Evolutionary conservation across 2,329 filamentous ascomycete species (phyloP).

Genomic region (Aspergillus chevalieri): DNA sequence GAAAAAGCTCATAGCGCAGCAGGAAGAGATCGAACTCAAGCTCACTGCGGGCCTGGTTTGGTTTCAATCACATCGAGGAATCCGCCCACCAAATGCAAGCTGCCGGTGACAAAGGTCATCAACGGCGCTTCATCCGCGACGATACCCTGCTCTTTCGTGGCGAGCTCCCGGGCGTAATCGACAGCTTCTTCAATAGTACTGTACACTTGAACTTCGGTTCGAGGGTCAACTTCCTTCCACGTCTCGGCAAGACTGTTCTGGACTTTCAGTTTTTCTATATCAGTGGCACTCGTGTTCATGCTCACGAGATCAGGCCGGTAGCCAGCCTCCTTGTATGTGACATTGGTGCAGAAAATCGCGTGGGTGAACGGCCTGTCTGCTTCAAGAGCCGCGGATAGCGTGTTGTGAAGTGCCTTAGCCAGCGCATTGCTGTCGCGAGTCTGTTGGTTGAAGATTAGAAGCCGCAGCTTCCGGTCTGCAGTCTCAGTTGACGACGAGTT

Average conservation of each 20-base stretch:
- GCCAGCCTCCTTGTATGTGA: slow-evolving; percentile 56
- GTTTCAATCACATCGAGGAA: slow-evolving; percentile 66
- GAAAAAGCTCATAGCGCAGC: no score
- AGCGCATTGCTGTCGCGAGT: slow-evolving; percentile 67
- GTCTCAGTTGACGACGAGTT: slow-evolving; percentile 26
- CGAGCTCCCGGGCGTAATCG: slow-evolving; percentile 46
- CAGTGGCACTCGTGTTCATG: slow-evolving; percentile 53
- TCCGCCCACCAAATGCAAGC: slow-evolving; percentile 76
- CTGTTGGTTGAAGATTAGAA: slow-evolving; percentile 89
- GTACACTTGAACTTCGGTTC: slow-evolving; percentile 51
- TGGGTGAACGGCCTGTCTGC: slow-evolving; percentile 55
- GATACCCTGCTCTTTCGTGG: slow-evolving; percentile 27
- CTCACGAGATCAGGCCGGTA: slow-evolving; percentile 59
- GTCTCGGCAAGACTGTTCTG: slow-evolving; percentile 60
- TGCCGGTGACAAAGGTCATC: slow-evolving; percentile 71
- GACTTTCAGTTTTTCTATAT: slow-evolving; percentile 56
- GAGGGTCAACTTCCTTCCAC: slow-evolving; percentile 54
- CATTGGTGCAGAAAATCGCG: slow-evolving; percentile 77
- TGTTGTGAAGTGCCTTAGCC: slow-evolving; percentile 56
- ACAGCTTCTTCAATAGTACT: slow-evolving; percentile 67
- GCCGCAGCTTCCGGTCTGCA: slow-evolving; percentile 40
- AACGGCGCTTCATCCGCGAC: slow-evolving; percentile 39
- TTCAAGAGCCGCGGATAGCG: slow-evolving; percentile 41
- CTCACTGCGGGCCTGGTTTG: slow-evolving; percentile 16
- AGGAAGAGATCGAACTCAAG: neutral